Conservation (phyloP, 176 grass and related monocot species). For the Melocanna baccifera region DNA sequence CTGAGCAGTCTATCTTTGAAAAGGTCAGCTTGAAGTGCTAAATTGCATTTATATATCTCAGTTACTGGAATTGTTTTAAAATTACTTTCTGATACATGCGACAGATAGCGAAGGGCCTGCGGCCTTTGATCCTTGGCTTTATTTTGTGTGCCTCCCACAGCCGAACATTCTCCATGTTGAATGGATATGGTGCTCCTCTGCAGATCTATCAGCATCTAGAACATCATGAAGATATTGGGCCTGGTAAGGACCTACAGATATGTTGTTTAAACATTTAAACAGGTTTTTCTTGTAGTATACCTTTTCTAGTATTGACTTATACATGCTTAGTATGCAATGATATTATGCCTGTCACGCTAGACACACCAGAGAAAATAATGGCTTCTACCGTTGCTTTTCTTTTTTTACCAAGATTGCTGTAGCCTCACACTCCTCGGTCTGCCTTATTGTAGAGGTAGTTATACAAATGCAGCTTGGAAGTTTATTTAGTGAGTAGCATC, state of each 20-base stretch:
- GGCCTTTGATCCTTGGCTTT: slow-evolving; percentile 78
- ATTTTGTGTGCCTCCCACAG: slow-evolving; percentile 97
- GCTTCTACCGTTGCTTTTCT: neutral
- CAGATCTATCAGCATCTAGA: slow-evolving; percentile 89
- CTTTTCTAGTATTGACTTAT: neutral
- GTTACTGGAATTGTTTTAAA: neutral
- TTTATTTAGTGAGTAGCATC: neutral
- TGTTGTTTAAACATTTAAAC: neutral
- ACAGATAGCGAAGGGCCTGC: slow-evolving; percentile 86
- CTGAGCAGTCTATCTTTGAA: slow-evolving; percentile 66
- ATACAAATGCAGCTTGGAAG: neutral
- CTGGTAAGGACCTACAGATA: slow-evolving; percentile 53
- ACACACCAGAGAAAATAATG: neutral
- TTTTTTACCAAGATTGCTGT: neutral
- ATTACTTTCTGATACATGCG: slow-evolving; percentile 36
- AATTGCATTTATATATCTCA: neutral
- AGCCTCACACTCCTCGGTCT: neutral
- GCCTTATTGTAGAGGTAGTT: neutral
- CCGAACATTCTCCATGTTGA: slow-evolving; percentile 95
- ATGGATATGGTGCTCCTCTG: slow-evolving; percentile 87
- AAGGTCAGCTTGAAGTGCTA: slow-evolving; percentile 41
- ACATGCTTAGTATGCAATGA: neutral
- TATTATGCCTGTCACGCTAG: neutral
- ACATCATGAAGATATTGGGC: slow-evolving; percentile 81
- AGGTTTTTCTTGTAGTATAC: neutral